phyloP scores from a whole-genome alignment of 495 filamentous ascomycete genomes.

The Saxophila tyrrhenica region DNA sequence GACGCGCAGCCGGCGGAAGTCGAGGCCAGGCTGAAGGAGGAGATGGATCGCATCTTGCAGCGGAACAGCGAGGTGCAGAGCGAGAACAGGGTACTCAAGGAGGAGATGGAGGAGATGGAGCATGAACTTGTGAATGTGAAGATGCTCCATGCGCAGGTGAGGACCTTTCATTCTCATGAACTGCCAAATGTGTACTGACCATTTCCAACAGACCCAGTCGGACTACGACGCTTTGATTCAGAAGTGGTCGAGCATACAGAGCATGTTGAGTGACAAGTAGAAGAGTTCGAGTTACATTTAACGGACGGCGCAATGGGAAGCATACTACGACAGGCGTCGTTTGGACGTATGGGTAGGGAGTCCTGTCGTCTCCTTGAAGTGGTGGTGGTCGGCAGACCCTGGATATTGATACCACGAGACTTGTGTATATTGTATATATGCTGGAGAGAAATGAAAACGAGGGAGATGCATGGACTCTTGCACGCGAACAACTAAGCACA shows the following conservation, averaged over 20 bases:
- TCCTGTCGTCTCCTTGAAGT: too few relatives aligned
- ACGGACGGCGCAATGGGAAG: too few relatives aligned
- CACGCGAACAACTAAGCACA: neutral
- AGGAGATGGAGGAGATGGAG: constrained; percentile 88
- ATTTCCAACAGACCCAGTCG: constrained; percentile 25
- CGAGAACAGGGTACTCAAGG: constrained; percentile 79
- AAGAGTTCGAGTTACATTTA: neutral
- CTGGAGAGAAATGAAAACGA: too few relatives aligned
- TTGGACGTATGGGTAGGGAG: too few relatives aligned
- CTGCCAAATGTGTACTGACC: constrained; percentile 6
- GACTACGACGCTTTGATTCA: constrained; percentile 30
- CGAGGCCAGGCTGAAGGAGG: constrained; percentile 64
- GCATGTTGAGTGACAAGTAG: neutral
- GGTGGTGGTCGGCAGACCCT: too few relatives aligned
- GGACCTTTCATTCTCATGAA: constrained; percentile 16
- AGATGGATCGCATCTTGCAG: constrained; percentile 88
- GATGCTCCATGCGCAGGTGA: constrained; percentile 89
- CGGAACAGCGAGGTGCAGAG: constrained; percentile 90
- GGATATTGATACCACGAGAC: neutral
- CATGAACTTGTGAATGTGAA: constrained; percentile 87
- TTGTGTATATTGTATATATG: neutral
- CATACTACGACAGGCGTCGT: too few relatives aligned
- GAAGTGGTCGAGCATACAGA: constrained; percentile 27
- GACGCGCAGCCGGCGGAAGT: constrained; percentile 84
- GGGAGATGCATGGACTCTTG: too few relatives aligned